Evolutionary conservation across 1,284 basidiomycete species (phyloP).

Genomic region (Porodaedalea pini): DNA sequence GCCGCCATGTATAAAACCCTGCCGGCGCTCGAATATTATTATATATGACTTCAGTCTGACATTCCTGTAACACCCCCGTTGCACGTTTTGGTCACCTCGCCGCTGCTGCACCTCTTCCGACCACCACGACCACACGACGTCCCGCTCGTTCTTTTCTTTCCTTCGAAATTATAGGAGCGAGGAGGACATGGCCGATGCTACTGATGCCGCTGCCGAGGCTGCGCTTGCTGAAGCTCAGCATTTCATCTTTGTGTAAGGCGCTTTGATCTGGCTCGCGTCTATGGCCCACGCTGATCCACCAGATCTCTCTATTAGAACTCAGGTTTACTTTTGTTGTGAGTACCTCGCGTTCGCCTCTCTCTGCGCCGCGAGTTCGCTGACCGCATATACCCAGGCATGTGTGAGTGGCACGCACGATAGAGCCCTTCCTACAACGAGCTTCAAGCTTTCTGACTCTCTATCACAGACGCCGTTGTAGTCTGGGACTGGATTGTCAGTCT

Average conservation of each 20-base stretch:
- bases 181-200: constrained; percentile 19
- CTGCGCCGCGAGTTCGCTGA: constrained; percentile 23
- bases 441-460: constrained; percentile 22
- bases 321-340: constrained; percentile 79
- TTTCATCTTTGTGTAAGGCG: constrained; percentile 49
- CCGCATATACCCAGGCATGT: constrained; percentile 56
- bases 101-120: neutral
- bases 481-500: constrained; percentile 81
- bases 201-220: constrained; percentile 25
- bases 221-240: constrained; percentile 40
- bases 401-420: constrained; percentile 39
- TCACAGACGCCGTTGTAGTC: constrained; percentile 65
- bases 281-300: constrained; percentile 17
- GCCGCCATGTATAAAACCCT: neutral
- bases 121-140: too few species aligned
- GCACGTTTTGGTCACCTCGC: too few species aligned
- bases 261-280: constrained; percentile 32
- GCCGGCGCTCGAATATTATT: too few species aligned
- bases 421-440: constrained; percentile 26
- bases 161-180: neutral
- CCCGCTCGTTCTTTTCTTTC: neutral
- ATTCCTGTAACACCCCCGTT: too few species aligned
- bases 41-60: neutral
- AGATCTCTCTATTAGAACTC: constrained; percentile 42
- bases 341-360: constrained; percentile 22